phyloP scores from a whole-genome alignment of 305 asterid genomes.

The Fraxinus floribunda region DNA sequence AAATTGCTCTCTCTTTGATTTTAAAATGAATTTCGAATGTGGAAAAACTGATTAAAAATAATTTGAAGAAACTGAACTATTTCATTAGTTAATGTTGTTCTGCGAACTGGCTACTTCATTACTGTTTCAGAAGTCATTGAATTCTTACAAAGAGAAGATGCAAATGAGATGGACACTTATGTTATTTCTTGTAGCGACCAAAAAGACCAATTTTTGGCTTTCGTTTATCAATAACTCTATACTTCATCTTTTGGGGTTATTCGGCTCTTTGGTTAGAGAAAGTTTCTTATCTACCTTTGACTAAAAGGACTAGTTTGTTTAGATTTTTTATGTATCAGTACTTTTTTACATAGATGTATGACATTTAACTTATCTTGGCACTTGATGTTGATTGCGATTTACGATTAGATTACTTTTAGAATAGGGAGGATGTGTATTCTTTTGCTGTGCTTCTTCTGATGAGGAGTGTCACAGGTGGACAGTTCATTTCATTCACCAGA shows the following conservation, averaged over 20 bases:
- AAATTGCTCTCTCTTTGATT: not conserved
- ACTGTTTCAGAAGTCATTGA: not conserved
- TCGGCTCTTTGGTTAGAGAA: not conserved
- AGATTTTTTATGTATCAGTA: not conserved
- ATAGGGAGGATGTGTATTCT: not conserved
- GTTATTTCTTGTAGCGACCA: not conserved
- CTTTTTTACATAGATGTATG: not conserved
- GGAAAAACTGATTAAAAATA: not conserved
- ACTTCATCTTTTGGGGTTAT: not conserved
- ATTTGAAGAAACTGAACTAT: not conserved
- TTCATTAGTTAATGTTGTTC: not conserved
- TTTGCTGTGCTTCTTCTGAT: slow-evolving; percentile 62
- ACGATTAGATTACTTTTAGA: not conserved
- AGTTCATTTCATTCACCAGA: slow-evolving; percentile 99
- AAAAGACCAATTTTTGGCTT: not conserved
- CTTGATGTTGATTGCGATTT: not conserved
- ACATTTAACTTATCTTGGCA: not conserved
- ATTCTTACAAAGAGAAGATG: not conserved
- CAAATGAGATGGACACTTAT: not conserved
- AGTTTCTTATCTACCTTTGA: not conserved
- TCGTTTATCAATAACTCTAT: not conserved
- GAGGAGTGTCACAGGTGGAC: slow-evolving; percentile 97
- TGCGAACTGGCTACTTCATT: not conserved
- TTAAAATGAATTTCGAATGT: not conserved
- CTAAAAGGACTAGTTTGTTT: not conserved